Percentiles rank a stretch among this genome's conserved stretches.
phyloP scores from a whole-genome alignment of 2,329 filamentous ascomycete genomes.

The Monosporascus cannonballus region DNA sequence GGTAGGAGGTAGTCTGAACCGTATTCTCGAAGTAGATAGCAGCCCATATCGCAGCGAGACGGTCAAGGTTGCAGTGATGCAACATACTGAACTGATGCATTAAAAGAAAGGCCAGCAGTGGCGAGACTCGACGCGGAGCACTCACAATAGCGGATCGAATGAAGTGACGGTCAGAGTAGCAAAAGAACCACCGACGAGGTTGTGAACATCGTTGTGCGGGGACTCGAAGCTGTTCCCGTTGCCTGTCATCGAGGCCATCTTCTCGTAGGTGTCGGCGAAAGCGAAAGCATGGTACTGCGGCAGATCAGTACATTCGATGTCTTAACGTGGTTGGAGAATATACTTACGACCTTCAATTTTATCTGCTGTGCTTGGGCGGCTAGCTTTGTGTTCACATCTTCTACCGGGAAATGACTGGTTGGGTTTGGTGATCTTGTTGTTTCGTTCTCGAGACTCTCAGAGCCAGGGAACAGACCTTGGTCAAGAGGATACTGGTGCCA shows the following conservation, averaged over 20 bases:
- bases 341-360: conserved; percentile 34
- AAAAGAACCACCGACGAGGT: conserved; percentile 29
- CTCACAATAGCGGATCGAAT: conserved; percentile 43
- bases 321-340: background rate
- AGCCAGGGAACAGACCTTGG: conserved; percentile 29
- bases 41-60: conserved; percentile 48
- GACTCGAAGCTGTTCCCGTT: conserved; percentile 35
- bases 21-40: conserved; percentile 30
- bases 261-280: conserved; percentile 29
- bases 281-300: conserved; percentile 37
- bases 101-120: background rate
- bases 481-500: conserved; percentile 37
- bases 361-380: conserved; percentile 22
- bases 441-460: conserved; percentile 22
- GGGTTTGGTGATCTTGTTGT: conserved; percentile 34
- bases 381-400: conserved; percentile 31
- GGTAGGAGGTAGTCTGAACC: conserved; percentile 20
- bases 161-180: conserved; percentile 31
- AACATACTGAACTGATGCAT: conserved; percentile 32
- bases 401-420: conserved; percentile 31
- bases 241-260: conserved; percentile 34
- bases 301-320: background rate
- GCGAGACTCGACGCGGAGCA: conserved; percentile 1
- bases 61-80: conserved; percentile 53
- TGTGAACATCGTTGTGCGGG: conserved; percentile 38